Base-by-base conservation (phyloP, 2,329 filamentous ascomycete species). In the Chaetomiaceae sp. region DNA sequence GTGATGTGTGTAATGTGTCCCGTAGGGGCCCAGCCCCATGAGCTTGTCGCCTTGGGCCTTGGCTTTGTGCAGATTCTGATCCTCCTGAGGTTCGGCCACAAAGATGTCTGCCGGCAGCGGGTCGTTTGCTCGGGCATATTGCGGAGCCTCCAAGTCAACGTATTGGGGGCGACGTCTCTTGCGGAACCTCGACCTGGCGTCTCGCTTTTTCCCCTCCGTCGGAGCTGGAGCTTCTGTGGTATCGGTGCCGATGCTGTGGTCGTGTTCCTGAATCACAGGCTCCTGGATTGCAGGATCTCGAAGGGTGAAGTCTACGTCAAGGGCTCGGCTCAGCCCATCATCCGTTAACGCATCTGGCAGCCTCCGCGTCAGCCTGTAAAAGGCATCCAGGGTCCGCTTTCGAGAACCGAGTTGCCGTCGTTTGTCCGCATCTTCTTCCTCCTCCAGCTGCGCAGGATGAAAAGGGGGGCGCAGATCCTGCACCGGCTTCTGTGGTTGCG, bases 1-100 rank as follows among this genome's bases (percentile, higher is more conserved):
- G 61, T 86, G 77, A 31, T 79, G 75, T 0, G 81, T 79, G 63
- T 85, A 86, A 22, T 75, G 73, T 1, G 79, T 81, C 1, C 83
- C 83, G 63, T 81, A 84, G 0, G 81, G 79, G 0, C 78, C 81
- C 7, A 87, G 68, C 1, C 82, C 81, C 11, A 65, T 60, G n/a
- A 85, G 63, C 56, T 75, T 79, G 39, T 64, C 27, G 27, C 14
- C 61, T 5, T 59, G 53, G 27, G 17, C 25, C 17, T 12, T 12
- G 20, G 4, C 9, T 31, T n/a, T 23, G 17, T 63, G 60, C 3
- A 59, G 54, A 3, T 62, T 51, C 4, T 49, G 42, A 14, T 61
- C 52, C 3, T 61, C 53, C 6, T 58, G 60, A 3, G 59, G 58
- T 7, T 66, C 53, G 19, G 44, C 20, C 15, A 58, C 58, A 19